phyloP scores from a whole-genome alignment of 1,284 basidiomycete genomes.

The Entoloma clypeatum region DNA sequence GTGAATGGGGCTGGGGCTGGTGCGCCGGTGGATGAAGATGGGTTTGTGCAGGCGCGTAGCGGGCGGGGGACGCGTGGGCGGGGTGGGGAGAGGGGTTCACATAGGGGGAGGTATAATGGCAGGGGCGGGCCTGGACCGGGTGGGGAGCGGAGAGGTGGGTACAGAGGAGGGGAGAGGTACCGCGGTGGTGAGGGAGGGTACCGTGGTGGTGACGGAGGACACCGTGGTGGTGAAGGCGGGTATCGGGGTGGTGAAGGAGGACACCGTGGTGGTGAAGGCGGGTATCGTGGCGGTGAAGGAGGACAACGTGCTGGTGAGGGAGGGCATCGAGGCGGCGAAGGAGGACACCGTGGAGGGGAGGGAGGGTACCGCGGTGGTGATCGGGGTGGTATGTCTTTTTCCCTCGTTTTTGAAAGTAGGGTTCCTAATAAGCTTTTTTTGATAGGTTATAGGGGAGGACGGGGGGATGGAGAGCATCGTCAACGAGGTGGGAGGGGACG shows the following conservation, averaged over 20 bases:
- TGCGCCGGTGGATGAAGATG: constrained; percentile 50
- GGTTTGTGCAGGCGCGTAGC: constrained; percentile 51
- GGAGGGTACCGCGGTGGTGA: constrained; percentile 26
- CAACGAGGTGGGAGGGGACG: too few relatives aligned
- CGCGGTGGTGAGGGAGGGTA: constrained; percentile 34
- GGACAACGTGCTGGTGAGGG: constrained; percentile 33
- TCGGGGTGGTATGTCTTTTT: constrained; percentile 2
- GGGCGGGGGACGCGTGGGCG: constrained; percentile 33
- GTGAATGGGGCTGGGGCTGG: constrained; percentile 22
- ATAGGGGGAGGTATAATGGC: too few relatives aligned
- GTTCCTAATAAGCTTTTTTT: too few relatives aligned
- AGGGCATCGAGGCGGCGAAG: constrained; percentile 30
- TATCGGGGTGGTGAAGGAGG: constrained; percentile 37
- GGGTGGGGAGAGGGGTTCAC: too few relatives aligned
- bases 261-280: constrained; percentile 31
- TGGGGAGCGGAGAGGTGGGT: constrained; percentile 39
- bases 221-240: constrained; percentile 31
- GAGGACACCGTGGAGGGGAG: constrained; percentile 28
- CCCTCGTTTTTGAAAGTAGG: not conserved
- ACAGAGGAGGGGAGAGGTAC: constrained; percentile 37
- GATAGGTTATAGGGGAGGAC: too few relatives aligned
- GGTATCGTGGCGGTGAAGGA: constrained; percentile 23
- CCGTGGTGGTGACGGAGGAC: constrained; percentile 33
- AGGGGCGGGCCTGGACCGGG: too few relatives aligned
- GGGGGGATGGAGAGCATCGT: too few relatives aligned